Evolutionary conservation across 2,329 filamentous ascomycete species (phyloP).

Genomic region (Apiospora rasikravindrae): DNA sequence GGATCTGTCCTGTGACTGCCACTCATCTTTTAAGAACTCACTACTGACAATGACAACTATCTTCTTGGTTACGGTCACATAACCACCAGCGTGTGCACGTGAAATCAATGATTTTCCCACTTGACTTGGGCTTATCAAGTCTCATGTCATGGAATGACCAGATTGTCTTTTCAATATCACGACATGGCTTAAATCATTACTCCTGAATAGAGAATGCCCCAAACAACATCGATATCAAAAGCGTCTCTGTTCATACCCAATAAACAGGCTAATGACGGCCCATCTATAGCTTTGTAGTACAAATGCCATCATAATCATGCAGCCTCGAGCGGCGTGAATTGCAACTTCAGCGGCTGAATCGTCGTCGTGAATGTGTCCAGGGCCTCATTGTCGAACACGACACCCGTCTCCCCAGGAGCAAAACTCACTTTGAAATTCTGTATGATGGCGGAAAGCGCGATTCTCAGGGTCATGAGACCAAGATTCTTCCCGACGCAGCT

Average conservation of each 20-base stretch:
- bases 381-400: slow-evolving; percentile 29
- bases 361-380: slow-evolving; percentile 29
- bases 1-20: background rate
- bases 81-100: no score
- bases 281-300: background rate
- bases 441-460: slow-evolving; percentile 25
- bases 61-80: no score
- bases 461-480: slow-evolving; percentile 28
- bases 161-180: background rate
- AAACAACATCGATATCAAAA: no score
- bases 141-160: background rate
- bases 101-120: background rate
- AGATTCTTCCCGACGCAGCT: slow-evolving; percentile 33
- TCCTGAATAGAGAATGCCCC: background rate
- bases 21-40: background rate
- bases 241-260: no score
- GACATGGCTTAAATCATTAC: background rate
- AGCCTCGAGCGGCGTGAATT: slow-evolving; percentile 22
- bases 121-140: background rate
- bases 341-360: slow-evolving; percentile 25
- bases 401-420: slow-evolving; percentile 30
- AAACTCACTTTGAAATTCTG: slow-evolving; percentile 31
- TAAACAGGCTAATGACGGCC: no score
- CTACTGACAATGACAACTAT: no score
- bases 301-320: background rate